Conservation (phyloP, 768 basidiomycete genomes). For the Nidula microcarpa region DNA sequence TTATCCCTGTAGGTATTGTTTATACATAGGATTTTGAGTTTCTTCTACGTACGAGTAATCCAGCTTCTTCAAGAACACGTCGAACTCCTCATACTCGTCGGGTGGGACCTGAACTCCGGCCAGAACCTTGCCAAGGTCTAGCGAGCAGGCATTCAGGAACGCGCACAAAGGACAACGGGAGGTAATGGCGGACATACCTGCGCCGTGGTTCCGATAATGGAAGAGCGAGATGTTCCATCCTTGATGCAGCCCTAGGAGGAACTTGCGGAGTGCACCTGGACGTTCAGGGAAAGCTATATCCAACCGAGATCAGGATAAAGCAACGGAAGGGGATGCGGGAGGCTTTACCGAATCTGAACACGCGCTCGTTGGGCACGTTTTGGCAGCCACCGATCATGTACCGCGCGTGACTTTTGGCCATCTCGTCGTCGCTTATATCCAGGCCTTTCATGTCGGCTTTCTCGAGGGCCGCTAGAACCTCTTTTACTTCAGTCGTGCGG, state of each 20-base stretch:
- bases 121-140: constrained; percentile 90
- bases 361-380: constrained; percentile 75
- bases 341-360: constrained; percentile 88
- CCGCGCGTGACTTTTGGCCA: constrained; percentile 91
- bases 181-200: constrained; percentile 52
- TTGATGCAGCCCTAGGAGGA: constrained; percentile 75
- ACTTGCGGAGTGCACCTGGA: constrained; percentile 86
- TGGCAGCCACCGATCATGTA: constrained; percentile 92
- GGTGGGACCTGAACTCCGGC: constrained; percentile 91
- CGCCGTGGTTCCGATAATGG: constrained; percentile 97
- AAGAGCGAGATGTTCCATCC: constrained; percentile 97
- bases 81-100: constrained; percentile 62
- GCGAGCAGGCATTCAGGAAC: no score
- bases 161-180: no score
- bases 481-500: constrained; percentile 58
- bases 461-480: constrained; percentile 62
- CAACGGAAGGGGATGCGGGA: no score
- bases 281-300: constrained; percentile 90
- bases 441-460: constrained; percentile 72
- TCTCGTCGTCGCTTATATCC: constrained; percentile 93
- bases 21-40: constrained; percentile 85
- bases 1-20: constrained; percentile 55
- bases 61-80: constrained; percentile 69
- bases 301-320: neutral
- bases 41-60: constrained; percentile 92